Evolutionary conservation across 345 rosid species (phyloP).

Genomic region (Litchi chinensis): DNA sequence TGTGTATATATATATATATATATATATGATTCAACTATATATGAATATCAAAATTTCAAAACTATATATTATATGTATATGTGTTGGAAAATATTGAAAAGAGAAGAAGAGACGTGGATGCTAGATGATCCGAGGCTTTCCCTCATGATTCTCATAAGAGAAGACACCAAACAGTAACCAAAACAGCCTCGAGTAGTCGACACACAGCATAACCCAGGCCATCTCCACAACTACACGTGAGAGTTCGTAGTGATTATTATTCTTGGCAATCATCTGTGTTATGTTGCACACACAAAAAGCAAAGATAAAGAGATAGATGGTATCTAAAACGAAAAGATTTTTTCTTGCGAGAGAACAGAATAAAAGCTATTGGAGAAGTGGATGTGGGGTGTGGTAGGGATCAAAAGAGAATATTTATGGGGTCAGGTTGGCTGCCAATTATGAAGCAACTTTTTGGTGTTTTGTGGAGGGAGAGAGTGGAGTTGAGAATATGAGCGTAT

Average conservation of each 20-base stretch:
- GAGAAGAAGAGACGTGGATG: conserved; percentile 20
- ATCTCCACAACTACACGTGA: conserved; percentile 50
- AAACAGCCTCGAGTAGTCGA: conserved; percentile 76
- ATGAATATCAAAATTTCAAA: not conserved
- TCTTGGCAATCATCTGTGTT: conserved; percentile 64
- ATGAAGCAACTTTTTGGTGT: not conserved
- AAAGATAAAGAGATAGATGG: not conserved
- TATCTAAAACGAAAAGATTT: not conserved
- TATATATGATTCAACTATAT: not conserved
- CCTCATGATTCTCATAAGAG: conserved; percentile 86
- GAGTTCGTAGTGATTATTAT: conserved; percentile 34
- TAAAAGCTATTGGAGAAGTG: not conserved
- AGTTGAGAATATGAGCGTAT: not conserved
- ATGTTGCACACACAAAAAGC: not conserved
- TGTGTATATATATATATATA: not conserved
- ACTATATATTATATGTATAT: not conserved
- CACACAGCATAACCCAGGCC: conserved; percentile 72
- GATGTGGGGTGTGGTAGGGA: conserved; percentile 18
- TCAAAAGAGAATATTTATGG: conserved; percentile 32
- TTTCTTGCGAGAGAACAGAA: not conserved
- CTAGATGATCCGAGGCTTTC: conserved; percentile 83
- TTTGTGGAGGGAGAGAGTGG: not conserved
- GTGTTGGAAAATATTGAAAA: not conserved
- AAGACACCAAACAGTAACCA: conserved; percentile 78
- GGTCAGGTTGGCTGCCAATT: conserved; percentile 25